phyloP scores from a whole-genome alignment of 345 rosid species.

The Draba incana region DNA sequence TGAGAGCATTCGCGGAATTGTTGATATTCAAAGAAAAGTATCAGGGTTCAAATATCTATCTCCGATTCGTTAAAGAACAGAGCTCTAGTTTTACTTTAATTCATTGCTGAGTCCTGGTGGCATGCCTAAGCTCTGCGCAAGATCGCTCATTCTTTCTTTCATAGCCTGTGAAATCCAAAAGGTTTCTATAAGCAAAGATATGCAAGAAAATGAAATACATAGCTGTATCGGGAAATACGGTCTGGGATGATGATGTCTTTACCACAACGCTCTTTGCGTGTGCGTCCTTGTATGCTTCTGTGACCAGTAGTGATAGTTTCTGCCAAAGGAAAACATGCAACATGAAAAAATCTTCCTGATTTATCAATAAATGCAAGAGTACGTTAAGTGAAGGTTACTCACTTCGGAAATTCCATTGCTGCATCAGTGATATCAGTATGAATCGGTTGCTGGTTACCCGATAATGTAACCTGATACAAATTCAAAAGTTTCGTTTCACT shows the following conservation, averaged over 20 bases:
- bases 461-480: slow-evolving; percentile 60
- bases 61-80: slow-evolving; percentile 17
- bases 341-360: background rate
- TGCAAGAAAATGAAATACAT: background rate
- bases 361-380: slow-evolving; percentile 1
- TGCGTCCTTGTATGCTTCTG: slow-evolving; percentile 92
- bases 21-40: slow-evolving; percentile 19
- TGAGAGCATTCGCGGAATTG: slow-evolving; percentile 32
- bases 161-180: slow-evolving; percentile 58
- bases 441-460: slow-evolving; percentile 83
- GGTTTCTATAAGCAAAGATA: slow-evolving; percentile 9
- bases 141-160: slow-evolving; percentile 91
- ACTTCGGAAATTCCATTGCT: slow-evolving; percentile 81
- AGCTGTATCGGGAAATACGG: background rate
- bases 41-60: slow-evolving; percentile 20
- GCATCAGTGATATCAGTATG: slow-evolving; percentile 92
- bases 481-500: background rate
- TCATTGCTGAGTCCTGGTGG: slow-evolving; percentile 79
- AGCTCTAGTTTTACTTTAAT: slow-evolving; percentile 47
- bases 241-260: slow-evolving; percentile 20
- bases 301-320: slow-evolving; percentile 77
- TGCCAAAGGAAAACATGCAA: slow-evolving; percentile 41
- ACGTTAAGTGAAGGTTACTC: slow-evolving; percentile 38
- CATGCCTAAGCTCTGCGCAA: slow-evolving; percentile 94
- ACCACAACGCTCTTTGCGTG: slow-evolving; percentile 89